Evolutionary conservation across 1,284 basidiomycete genomes (phyloP), one percentile per base, ranked within the genome.

Genomic region (Malassezia globosa): DNA sequence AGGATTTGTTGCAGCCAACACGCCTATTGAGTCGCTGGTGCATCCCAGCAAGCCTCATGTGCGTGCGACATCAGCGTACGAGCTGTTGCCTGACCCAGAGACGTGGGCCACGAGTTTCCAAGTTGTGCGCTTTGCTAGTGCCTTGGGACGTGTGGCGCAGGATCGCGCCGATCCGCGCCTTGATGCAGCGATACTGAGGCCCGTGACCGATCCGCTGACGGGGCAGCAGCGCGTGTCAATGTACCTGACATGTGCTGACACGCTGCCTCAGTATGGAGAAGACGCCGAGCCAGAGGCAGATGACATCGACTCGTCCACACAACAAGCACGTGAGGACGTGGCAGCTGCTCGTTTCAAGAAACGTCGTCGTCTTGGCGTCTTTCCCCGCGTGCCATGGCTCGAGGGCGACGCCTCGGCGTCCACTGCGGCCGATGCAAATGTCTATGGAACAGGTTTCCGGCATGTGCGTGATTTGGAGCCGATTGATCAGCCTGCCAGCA

Each of bases 101-200:
- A 71, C 68, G 3, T 71, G 68, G 68, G 62, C 67, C 5, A 69
- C 68, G 25, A 46, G 59, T 16, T 60, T 61, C 47, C 60, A 68
- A 31, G 50, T 71, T 7, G 63, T 69, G n/a, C 63, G 64, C 16
- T 71, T 71, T 54, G 55, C 55, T 33, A 63, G 66, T 43, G 55
- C 52, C 18, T 61, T 67, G 4, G 68, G 68, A 26, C 56, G 60
- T 27, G 51, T 54, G 40, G 31, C 49, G 36, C 59, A 59, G 14
- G 61, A 59, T 39, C 45, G 53, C 25, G n/a, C 25, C 31, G 64
- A 66, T 42, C 58, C 60, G 23, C 51, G 64, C 37, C 54, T 65
- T 45, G 59, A 57, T 23, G 56, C 61, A 2, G 61, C 59, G 6
- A 40, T 69, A 26, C 54, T 69, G 37, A 60, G 66, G 18, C 64